These are phyloP conservation scores for Tagetes erecta DNA, from an alignment of 129 eudicot species.

Conservation along the genomic window DNA sequence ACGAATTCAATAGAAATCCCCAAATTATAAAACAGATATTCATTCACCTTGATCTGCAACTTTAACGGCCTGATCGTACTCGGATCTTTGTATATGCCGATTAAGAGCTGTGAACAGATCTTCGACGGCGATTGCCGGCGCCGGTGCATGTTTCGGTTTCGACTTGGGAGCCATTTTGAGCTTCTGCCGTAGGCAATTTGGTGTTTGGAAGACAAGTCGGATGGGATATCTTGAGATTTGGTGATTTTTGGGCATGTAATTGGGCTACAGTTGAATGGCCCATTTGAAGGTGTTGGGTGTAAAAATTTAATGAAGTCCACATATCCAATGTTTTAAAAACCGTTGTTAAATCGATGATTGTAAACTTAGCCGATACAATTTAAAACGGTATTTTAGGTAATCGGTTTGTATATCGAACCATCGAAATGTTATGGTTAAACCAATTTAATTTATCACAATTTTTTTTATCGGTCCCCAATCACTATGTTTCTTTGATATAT, in stretches of 20 bases:
- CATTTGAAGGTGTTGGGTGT: too few relatives aligned
- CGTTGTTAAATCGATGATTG: too few relatives aligned
- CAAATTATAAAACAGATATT: background rate
- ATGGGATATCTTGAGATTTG: conserved; percentile 12
- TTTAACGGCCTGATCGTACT: conserved; percentile 60
- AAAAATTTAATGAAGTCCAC: too few relatives aligned
- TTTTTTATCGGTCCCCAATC: too few relatives aligned
- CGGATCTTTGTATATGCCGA: conserved; percentile 63
- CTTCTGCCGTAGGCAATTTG: background rate
- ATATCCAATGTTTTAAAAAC: too few relatives aligned
- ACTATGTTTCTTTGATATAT: too few relatives aligned
- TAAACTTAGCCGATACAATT: too few relatives aligned
- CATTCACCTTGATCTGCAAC: conserved; percentile 78
- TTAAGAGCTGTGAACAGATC: conserved; percentile 79
- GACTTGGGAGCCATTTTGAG: conserved; percentile 79
- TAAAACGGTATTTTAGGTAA: too few relatives aligned
- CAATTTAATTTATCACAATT: too few relatives aligned
- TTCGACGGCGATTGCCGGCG: conserved; percentile 52
- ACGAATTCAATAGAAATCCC: background rate
- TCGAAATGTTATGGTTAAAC: too few relatives aligned
- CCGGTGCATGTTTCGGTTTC: conserved; percentile 51
- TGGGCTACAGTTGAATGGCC: conserved; percentile 18
- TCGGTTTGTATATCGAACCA: too few relatives aligned
- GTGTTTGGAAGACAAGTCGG: conserved; percentile 11
- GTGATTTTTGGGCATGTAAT: conserved; percentile 12